These are phyloP conservation scores for Talaromyces funiculosus DNA, from an alignment of 2,329 filamentous ascomycete genomes.

Conservation along the genomic window DNA sequence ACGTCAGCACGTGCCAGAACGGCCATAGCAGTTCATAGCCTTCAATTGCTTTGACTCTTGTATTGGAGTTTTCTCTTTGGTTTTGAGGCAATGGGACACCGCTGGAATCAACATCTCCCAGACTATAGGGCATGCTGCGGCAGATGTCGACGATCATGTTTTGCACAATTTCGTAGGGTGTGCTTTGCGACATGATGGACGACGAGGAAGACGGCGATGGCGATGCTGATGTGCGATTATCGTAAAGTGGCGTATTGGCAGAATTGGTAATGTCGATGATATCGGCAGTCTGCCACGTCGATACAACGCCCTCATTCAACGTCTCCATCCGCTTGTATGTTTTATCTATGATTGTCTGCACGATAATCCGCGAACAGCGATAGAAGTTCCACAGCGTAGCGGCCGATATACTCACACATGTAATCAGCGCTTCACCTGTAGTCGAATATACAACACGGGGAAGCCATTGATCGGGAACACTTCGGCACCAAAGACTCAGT, in stretches of 20 bases:
- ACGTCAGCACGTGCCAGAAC: constrained; percentile 32
- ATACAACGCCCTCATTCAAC: neutral
- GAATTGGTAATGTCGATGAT: constrained; percentile 9
- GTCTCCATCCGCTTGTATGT: constrained; percentile 20
- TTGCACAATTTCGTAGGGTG: constrained; percentile 21
- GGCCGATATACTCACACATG: constrained; percentile 26
- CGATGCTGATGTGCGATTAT: neutral
- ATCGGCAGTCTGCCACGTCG: neutral
- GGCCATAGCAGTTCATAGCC: constrained; percentile 33
- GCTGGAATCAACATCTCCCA: constrained; percentile 29
- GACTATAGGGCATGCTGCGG: constrained; percentile 29
- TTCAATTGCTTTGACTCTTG: constrained; percentile 26
- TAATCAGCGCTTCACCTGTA: constrained; percentile 26
- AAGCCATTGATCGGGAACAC: constrained; percentile 29
- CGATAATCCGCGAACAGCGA: constrained; percentile 29
- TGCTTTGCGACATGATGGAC: constrained; percentile 2
- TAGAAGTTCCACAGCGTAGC: constrained; percentile 33
- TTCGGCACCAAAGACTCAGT: constrained; percentile 27
- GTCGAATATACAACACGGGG: constrained; percentile 27
- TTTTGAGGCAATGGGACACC: constrained; percentile 18
- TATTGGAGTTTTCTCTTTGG: constrained; percentile 4
- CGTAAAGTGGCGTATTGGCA: neutral
- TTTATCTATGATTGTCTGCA: constrained; percentile 26
- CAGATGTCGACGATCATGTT: constrained; percentile 33
- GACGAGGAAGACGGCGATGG: neutral